Evolutionary conservation across 495 filamentous ascomycete species (phyloP).

Genomic region (Bombardia bombarda): DNA sequence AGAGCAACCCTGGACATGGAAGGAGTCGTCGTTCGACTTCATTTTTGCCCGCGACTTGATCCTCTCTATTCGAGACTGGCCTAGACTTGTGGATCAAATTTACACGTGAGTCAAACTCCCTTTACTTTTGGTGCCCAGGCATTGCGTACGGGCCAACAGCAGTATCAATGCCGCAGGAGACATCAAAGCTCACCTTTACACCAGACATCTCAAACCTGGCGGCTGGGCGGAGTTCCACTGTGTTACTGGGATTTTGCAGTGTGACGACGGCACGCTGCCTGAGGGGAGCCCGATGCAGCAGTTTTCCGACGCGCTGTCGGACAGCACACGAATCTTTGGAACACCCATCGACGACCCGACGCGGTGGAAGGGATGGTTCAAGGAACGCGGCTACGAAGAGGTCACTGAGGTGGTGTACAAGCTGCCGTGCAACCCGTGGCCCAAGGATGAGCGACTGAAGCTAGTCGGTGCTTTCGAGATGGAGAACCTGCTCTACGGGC

Average conservation of each 20-base stretch:
- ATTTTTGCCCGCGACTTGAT: conserved; percentile 38
- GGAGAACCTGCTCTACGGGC: conserved; percentile 28
- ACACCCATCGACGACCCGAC: conserved; percentile 27
- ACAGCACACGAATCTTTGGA: conserved; percentile 13
- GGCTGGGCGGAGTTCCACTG: conserved; percentile 41
- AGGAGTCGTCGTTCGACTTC: conserved; percentile 51
- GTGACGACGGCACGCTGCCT: conserved; percentile 23
- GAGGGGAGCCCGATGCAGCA: conserved; percentile 2
- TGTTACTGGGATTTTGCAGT: conserved; percentile 20
- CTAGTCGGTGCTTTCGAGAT: conserved; percentile 38
- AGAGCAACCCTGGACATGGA: conserved; percentile 46
- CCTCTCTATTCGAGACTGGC: not conserved
- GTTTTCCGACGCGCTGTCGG: conserved; percentile 14
- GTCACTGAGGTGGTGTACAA: conserved; percentile 37
- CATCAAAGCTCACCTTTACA: not conserved
- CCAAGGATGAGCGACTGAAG: conserved; percentile 39
- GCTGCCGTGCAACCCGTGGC: conserved; percentile 47
- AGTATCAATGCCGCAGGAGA: too few species aligned
- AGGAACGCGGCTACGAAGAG: conserved; percentile 37
- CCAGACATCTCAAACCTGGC: conserved; percentile 33
- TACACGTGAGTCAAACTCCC: too few species aligned
- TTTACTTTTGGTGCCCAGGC: too few species aligned
- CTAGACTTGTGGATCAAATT: not conserved
- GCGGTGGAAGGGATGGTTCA: conserved; percentile 21
- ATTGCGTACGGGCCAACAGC: too few species aligned